These are phyloP conservation scores for Carex littledalei DNA, from an alignment of 176 grass and related monocot genomes.

Conservation along the genomic window DNA sequence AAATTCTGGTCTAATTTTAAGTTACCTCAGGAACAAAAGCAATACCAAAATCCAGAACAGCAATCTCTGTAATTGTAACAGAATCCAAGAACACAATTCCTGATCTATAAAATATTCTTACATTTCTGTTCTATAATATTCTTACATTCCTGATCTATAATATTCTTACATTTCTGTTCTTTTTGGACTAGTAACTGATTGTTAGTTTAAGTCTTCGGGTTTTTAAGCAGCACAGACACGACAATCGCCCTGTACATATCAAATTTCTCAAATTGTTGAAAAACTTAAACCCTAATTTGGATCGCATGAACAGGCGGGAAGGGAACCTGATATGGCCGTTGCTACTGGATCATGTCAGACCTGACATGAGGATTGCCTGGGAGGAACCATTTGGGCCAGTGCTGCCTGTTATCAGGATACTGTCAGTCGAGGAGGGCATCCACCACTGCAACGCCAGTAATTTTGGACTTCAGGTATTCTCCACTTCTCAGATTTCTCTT, in stretches of 20 bases:
- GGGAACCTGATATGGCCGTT: conserved; percentile 98
- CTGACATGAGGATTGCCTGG: conserved; percentile 99
- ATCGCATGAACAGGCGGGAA: conserved; percentile 40
- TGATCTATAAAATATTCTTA: not conserved
- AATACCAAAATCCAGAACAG: not conserved
- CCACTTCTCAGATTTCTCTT: not conserved
- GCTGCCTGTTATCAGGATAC: conserved; percentile 89
- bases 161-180: not conserved
- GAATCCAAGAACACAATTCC: not conserved
- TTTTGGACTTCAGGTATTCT: conserved; percentile 86
- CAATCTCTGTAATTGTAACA: not conserved
- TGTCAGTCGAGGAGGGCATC: conserved; percentile 76
- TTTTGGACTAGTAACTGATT: not conserved
- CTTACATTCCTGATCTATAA: not conserved
- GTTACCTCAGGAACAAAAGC: not conserved
- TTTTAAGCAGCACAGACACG: not conserved
- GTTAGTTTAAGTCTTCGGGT: not conserved
- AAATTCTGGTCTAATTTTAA: not conserved
- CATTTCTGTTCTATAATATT: too few species aligned
- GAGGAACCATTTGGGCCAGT: conserved; percentile 96
- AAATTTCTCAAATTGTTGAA: not conserved
- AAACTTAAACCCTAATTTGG: not conserved
- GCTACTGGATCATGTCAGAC: conserved; percentile 80
- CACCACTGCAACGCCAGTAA: conserved; percentile 98
- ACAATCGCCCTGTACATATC: not conserved